Base-by-base conservation (phyloP, 2,329 filamentous ascomycete genomes). In the Westerdykella ornata region DNA sequence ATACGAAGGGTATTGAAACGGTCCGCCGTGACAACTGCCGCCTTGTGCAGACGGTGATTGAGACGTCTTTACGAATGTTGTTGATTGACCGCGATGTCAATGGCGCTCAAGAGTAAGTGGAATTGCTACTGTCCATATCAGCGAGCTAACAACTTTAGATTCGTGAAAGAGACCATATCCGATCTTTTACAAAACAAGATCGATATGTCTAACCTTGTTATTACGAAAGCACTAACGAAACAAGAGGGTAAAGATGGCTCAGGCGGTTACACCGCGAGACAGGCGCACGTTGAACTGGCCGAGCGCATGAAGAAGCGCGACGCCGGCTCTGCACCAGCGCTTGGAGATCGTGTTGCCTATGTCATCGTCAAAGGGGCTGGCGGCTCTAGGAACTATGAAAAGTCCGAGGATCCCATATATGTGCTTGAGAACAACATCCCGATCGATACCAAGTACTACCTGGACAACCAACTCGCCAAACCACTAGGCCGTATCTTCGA, bases 121-220 rank as follows among this genome's bases (percentile, higher is more conserved):
- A 14, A 18, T 28, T 38, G 26, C 30, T 19, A 35, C 11, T 11
- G 16, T 42, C 17, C 35, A 32, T 14, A 35, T 43, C 48, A 36
- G 42, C 63, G 53, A 72, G 37, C 38, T 38, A 41, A 51, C 6
- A 36, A 44, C 1, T 38, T 26, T 57, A 94, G 88, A 50, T 97
- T 95, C 57, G 92, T 98, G 68, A 97, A 96, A 68, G 81, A 92
- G 48, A 95, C 85, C 34, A 98, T 98, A 60, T 85, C 92, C 7
- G 88, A 96, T 62, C 76, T 98, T 14, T 73, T 98, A 30, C 92
- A 97, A 62, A 98, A 98, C 73, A 96, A 94, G 67, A 76, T 98
- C 55, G 92, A 98, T 69, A 94, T 98, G 86, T 96, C 90, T 29
- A 97, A 98, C 67, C 82, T 98, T 14, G 94, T 98, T 64, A 98